Evolutionary conservation across 1,284 basidiomycete genomes (phyloP).

Genomic region (Moesziomyces globuligerus): DNA sequence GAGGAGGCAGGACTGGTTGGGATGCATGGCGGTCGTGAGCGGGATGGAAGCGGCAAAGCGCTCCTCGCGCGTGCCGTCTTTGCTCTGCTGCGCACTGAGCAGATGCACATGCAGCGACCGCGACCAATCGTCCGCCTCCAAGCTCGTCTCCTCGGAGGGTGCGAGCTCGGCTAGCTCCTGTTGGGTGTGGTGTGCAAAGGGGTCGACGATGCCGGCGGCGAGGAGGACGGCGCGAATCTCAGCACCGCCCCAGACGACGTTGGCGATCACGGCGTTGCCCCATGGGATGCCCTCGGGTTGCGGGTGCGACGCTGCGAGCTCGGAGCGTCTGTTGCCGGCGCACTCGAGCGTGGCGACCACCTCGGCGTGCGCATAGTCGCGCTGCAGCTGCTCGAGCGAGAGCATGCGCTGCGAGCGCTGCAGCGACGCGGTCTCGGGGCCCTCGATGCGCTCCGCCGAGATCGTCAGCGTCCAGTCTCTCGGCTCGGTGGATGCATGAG

Average conservation of each 20-base stretch:
- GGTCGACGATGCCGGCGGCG: slow-evolving; percentile 35
- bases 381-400: slow-evolving; percentile 21
- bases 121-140: slow-evolving; percentile 26
- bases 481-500: not conserved
- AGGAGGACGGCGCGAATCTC: slow-evolving; percentile 42
- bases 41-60: slow-evolving; percentile 48
- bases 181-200: slow-evolving; percentile 31
- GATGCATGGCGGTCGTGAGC: slow-evolving; percentile 47
- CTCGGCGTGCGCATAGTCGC: slow-evolving; percentile 7
- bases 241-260: slow-evolving; percentile 43
- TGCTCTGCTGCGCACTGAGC: slow-evolving; percentile 40
- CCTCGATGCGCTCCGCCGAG: slow-evolving; percentile 12
- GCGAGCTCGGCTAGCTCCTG: slow-evolving; percentile 8
- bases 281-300: slow-evolving; percentile 51
- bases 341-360: slow-evolving; percentile 52
- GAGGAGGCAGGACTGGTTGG: slow-evolving; percentile 43
- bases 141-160: slow-evolving; percentile 22
- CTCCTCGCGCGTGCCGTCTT: slow-evolving; percentile 23
- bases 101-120: slow-evolving; percentile 38
- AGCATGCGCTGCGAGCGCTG: not conserved
- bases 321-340: slow-evolving; percentile 49
- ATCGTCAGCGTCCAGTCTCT: slow-evolving; percentile 21
- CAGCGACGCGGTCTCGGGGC: not conserved
- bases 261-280: slow-evolving; percentile 49
- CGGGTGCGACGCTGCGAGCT: slow-evolving; percentile 27